Evolutionary conservation across 257 asterid genomes (phyloP).

Genomic region (Fraxinus excelsior): DNA sequence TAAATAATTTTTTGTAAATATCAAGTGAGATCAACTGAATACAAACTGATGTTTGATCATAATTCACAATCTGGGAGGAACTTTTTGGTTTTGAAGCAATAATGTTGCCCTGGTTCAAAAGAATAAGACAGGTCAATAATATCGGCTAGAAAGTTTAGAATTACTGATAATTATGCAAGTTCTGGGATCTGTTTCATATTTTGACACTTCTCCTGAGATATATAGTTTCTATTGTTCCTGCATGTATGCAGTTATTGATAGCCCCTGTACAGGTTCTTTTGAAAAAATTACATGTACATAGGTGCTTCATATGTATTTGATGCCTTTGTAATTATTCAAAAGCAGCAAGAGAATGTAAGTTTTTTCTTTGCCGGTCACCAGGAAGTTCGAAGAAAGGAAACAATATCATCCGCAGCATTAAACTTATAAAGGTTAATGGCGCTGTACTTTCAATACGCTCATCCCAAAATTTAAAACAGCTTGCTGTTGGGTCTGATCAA

Average conservation of each 20-base stretch:
- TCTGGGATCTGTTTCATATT: not conserved
- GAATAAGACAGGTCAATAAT: not conserved
- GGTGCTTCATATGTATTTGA: not conserved
- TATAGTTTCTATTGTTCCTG: not conserved
- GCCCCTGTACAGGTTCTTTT: not conserved
- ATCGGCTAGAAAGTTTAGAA: not conserved
- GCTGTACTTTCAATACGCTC: conserved; percentile 58
- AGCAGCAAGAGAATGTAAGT: conserved; percentile 3
- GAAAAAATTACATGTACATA: not conserved
- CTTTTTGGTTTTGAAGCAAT: not conserved
- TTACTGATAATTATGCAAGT: not conserved
- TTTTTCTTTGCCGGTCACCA: conserved; percentile 28
- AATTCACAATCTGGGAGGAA: too few species aligned
- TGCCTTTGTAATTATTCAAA: not conserved
- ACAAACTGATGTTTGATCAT: not conserved
- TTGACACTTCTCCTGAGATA: not conserved
- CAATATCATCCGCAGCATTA: conserved; percentile 63
- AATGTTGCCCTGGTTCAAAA: not conserved
- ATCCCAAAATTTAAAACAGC: conserved; percentile 56
- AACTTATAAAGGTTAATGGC: conserved; percentile 76
- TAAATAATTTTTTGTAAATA: not conserved
- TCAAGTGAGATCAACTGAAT: not conserved
- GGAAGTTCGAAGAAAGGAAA: conserved; percentile 82
- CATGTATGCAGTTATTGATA: not conserved
- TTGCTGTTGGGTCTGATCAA: conserved; percentile 90